phyloP scores from a whole-genome alignment of 2,329 filamentous ascomycete species.

The Aspergillus sp. region DNA sequence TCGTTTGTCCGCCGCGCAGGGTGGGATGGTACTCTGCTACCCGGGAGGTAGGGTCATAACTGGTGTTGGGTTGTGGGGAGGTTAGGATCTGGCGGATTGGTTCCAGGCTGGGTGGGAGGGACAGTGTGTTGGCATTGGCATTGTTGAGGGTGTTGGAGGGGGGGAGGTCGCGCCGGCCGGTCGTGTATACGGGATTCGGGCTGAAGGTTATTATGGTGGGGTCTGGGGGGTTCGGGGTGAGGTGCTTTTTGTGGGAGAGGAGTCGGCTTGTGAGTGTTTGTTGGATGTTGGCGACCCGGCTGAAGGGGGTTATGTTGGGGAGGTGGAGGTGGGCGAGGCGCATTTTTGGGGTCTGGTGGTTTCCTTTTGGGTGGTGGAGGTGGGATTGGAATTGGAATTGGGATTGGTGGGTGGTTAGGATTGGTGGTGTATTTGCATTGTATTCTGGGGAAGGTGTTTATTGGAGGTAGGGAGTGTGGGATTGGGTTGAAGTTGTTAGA shows the following conservation, averaged over 20 bases:
- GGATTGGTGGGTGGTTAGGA: background rate
- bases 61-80: conserved; percentile 27
- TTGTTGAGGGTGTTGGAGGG: conserved; percentile 37
- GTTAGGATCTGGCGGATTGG: conserved; percentile 41
- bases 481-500: background rate
- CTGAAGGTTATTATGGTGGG: conserved; percentile 81
- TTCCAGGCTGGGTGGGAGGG: conserved; percentile 39
- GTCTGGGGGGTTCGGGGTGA: conserved; percentile 52
- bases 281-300: conserved; percentile 59
- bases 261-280: conserved; percentile 57
- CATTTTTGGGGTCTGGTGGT: conserved; percentile 37
- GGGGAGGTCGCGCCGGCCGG: conserved; percentile 74
- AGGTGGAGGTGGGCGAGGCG: conserved; percentile 64
- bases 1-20: conserved; percentile 84
- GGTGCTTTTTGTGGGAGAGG: conserved; percentile 61
- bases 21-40: conserved; percentile 68
- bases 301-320: conserved; percentile 56
- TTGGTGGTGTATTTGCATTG: background rate
- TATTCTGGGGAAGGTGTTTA: background rate
- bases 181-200: conserved; percentile 81
- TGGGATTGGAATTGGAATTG: too few relatives aligned
- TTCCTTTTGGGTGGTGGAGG: too few relatives aligned
- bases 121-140: conserved; percentile 34
- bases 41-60: conserved; percentile 15
- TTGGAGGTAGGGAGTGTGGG: background rate